A percentile compares a stretch with the other conserved stretches of the same genome.
phyloP scores from a whole-genome alignment of 208 protist species.

The Trypanosoma conorhini region DNA sequence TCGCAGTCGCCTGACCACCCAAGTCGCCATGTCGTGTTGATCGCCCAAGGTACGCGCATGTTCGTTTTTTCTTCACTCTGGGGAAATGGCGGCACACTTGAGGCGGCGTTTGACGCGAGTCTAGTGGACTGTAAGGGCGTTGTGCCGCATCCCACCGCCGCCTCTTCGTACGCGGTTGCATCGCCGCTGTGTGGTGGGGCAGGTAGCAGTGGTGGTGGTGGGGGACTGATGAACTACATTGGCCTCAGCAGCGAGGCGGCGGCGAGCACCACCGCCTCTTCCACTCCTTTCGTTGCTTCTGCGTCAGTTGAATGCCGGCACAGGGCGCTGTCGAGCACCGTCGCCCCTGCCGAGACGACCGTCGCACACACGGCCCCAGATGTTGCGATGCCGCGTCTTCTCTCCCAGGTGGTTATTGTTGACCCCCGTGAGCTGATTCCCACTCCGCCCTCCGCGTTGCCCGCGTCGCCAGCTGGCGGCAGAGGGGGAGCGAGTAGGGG shows the following conservation, averaged over 20 bases:
- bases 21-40: conserved; percentile 35
- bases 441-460: neutral
- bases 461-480: neutral
- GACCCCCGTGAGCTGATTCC: conserved; percentile 8
- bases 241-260: neutral
- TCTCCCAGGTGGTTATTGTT: conserved; percentile 8
- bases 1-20: conserved; percentile 1
- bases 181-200: neutral
- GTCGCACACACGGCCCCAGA: neutral
- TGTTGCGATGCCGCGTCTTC: conserved; percentile 11
- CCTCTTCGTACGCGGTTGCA: neutral
- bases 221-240: conserved; percentile 13
- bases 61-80: conserved; percentile 39
- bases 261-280: neutral
- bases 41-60: conserved; percentile 34
- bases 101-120: conserved; percentile 12
- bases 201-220: neutral
- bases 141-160: neutral
- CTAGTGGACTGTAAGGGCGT: neutral
- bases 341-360: neutral
- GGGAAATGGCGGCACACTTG: neutral
- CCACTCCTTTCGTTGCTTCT: neutral
- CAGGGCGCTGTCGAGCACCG: conserved; percentile 5
- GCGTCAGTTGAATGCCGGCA: conserved; percentile 4
- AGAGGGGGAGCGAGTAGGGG: neutral